A percentile compares a stretch with the other conserved stretches of the same genome.
These are phyloP conservation scores for Picea abies DNA, from an alignment of 83 land plant species.

Conservation along the genomic window DNA sequence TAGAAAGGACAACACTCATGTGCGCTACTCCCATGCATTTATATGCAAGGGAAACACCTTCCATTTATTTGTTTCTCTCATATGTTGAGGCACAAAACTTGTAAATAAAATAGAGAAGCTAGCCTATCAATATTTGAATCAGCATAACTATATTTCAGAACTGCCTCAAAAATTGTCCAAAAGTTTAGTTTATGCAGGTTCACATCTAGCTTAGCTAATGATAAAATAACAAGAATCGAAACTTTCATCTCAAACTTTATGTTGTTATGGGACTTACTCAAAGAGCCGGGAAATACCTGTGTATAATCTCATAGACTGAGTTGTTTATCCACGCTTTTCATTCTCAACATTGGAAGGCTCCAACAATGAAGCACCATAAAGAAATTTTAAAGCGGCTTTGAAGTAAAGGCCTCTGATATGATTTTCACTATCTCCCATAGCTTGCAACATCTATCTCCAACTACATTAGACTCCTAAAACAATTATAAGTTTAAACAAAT, in stretches of 20 bases:
- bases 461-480: not conserved
- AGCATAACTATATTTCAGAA: no score
- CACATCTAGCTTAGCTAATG: not conserved
- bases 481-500: not conserved
- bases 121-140: not conserved
- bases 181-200: not conserved
- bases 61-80: no score
- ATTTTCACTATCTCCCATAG: constrained; percentile 13
- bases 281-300: constrained; percentile 82
- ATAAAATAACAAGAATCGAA: not conserved
- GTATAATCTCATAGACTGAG: constrained; percentile 52
- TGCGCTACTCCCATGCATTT: constrained; percentile 92
- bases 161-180: no score
- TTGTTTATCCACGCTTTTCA: constrained; percentile 47
- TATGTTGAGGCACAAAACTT: constrained; percentile 87
- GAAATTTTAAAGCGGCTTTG: constrained; percentile 88
- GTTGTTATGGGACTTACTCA: constrained; percentile 54
- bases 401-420: constrained; percentile 72
- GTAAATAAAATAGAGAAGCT: not conserved
- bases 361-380: constrained; percentile 79
- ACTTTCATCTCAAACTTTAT: not conserved
- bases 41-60: constrained; percentile 90
- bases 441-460: not conserved
- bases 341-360: constrained; percentile 57
- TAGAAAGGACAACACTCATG: constrained; percentile 69